A percentile compares a stretch with the other conserved stretches of the same genome.
Conservation (phyloP, 106 monocot genomes). For the Xerophyta viscosa region DNA sequence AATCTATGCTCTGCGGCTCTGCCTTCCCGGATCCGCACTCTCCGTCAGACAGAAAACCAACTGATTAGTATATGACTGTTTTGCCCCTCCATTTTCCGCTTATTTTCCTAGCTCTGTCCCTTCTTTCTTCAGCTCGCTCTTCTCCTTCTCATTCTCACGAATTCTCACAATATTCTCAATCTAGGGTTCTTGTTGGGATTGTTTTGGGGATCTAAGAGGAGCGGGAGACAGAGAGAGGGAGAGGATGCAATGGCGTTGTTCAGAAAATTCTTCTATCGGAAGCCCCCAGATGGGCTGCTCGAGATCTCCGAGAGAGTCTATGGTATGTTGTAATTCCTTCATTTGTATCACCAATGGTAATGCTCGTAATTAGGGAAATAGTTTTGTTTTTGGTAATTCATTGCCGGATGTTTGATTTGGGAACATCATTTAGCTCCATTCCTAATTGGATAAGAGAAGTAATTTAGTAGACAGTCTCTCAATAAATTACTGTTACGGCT, state of each 20-base stretch:
- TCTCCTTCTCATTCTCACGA: not conserved
- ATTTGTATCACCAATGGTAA: too few relatives aligned
- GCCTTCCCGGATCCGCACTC: conserved; percentile 10
- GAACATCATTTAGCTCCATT: not conserved
- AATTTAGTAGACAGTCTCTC: too few relatives aligned
- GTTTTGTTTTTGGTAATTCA: not conserved
- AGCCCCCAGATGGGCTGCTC: conserved; percentile 85
- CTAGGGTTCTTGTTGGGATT: conserved; percentile 1
- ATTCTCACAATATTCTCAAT: too few relatives aligned
- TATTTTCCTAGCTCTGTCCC: not conserved
- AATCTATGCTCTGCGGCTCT: conserved; percentile 20
- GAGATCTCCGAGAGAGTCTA: conserved; percentile 89
- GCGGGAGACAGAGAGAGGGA: too few relatives aligned
- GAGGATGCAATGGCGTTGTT: conserved; percentile 48
- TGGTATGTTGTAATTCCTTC: conserved; percentile 25
- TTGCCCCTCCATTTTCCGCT: not conserved
- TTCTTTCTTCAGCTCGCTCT: not conserved
- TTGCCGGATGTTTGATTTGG: not conserved
- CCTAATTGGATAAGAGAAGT: too few relatives aligned
- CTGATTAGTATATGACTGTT: conserved; percentile 2
- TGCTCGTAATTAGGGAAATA: too few relatives aligned
- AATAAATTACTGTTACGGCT: too few relatives aligned
- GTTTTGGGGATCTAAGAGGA: too few relatives aligned
- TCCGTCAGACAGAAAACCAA: not conserved
- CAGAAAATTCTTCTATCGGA: conserved; percentile 68